Evolutionary conservation across 345 rosid genomes (phyloP).

Genomic region (Rhodamnia argentea): DNA sequence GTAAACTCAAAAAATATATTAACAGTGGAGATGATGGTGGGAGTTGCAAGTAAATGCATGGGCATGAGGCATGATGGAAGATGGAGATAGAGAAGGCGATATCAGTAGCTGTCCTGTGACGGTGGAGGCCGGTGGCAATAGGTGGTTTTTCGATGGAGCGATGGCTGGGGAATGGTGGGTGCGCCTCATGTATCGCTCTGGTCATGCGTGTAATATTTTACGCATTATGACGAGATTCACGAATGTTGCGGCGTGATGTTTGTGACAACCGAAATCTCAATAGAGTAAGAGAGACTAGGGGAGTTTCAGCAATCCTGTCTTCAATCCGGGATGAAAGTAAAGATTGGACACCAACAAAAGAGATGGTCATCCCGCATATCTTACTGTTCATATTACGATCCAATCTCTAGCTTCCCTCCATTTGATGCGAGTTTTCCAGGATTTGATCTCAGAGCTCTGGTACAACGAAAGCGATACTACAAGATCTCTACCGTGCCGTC

Average conservation of each 20-base stretch:
- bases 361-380: not conserved
- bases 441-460: not conserved
- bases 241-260: not conserved
- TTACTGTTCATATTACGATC: not conserved
- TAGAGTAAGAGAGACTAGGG: not conserved
- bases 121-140: rapidly evolving
- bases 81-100: not conserved
- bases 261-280: not conserved
- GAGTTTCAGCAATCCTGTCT: not conserved
- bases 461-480: not conserved
- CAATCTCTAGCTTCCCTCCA: not conserved
- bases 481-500: not conserved
- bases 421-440: not conserved
- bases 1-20: not conserved
- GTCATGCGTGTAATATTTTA: not conserved
- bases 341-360: not conserved
- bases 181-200: not conserved
- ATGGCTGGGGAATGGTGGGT: not conserved
- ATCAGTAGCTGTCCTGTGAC: not conserved
- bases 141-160: not conserved
- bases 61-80: not conserved
- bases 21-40: not conserved
- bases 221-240: not conserved
- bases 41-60: not conserved
- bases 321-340: not conserved